Percentiles rank a stretch among this genome's conserved stretches.
phyloP scores from a whole-genome alignment of 108 stramenopile species.

The Schizochytrium sp. region DNA sequence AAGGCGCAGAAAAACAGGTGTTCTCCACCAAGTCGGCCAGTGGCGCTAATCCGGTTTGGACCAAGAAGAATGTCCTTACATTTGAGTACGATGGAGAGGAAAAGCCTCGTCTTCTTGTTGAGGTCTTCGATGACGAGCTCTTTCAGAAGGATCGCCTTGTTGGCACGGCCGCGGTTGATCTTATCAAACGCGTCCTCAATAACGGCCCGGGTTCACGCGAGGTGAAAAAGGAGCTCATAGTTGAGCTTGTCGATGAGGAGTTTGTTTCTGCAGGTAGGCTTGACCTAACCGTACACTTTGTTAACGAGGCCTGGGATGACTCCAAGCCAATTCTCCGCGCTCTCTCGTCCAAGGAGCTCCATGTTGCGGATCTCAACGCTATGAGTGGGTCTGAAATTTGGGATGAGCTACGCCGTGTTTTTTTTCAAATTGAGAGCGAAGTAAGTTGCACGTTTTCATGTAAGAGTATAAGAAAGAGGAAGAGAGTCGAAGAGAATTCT shows the following conservation, averaged over 20 bases:
- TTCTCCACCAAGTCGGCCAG: not conserved
- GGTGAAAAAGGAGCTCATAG: not conserved
- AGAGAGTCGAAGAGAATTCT: too few species aligned
- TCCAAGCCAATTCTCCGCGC: slow-evolving; percentile 5
- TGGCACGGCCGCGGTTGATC: slow-evolving; percentile 24
- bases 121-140: slow-evolving; percentile 11
- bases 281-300: not conserved
- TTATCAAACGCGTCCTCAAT: not conserved
- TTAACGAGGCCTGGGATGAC: slow-evolving; percentile 38
- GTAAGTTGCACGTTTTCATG: too few species aligned
- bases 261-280: slow-evolving; percentile 30
- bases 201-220: not conserved
- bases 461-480: too few species aligned
- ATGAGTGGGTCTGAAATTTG: not conserved
- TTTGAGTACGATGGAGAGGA: slow-evolving; percentile 50
- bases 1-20: slow-evolving; percentile 10
- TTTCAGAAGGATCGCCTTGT: slow-evolving; percentile 7
- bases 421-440: slow-evolving; percentile 10
- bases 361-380: not conserved
- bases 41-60: slow-evolving; percentile 49
- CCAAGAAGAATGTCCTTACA: slow-evolving; percentile 6
- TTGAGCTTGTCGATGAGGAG: slow-evolving; percentile 34
- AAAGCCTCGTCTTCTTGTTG: slow-evolving; percentile 12
- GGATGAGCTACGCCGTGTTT: not conserved
- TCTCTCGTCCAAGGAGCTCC: not conserved